Conservation (phyloP, 192 early-diverging fungal species). For the Coemansia sp. region DNA sequence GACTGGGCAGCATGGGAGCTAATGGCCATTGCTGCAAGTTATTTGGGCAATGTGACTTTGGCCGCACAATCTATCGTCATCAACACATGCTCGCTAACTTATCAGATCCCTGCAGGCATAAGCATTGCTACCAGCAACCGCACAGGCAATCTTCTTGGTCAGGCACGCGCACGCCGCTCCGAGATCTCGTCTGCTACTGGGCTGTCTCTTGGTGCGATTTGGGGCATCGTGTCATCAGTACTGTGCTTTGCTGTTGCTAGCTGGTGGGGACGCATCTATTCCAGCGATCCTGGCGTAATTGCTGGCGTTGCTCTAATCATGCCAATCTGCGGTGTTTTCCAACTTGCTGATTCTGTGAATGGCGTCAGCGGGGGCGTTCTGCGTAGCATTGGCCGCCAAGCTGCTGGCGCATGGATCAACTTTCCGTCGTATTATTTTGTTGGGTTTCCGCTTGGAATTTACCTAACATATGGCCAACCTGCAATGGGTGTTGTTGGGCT, state of each 20-base stretch:
- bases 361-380: constrained; percentile 57
- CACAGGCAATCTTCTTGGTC: constrained; percentile 71
- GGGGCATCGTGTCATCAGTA: constrained; percentile 50
- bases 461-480: constrained; percentile 32
- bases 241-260: constrained; percentile 39
- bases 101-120: constrained; percentile 71
- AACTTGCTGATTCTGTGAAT: constrained; percentile 58
- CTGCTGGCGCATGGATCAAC: constrained; percentile 46
- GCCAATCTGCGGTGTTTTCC: constrained; percentile 71
- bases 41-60: constrained; percentile 69
- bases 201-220: constrained; percentile 34
- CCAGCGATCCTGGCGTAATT: constrained; percentile 67
- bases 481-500: constrained; percentile 21
- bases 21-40: constrained; percentile 67
- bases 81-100: constrained; percentile 66
- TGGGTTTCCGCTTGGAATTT: constrained; percentile 54
- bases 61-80: constrained; percentile 81
- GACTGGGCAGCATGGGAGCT: constrained; percentile 84
- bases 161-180: constrained; percentile 56
- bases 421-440: constrained; percentile 51
- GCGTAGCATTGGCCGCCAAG: constrained; percentile 55
- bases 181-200: constrained; percentile 39
- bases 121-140: constrained; percentile 74
- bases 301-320: constrained; percentile 65
- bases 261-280: constrained; percentile 58